Percentiles rank a stretch among this genome's conserved stretches.
phyloP scores from a whole-genome alignment of 2,329 filamentous ascomycete species.

The Xenoacremonium recifei region DNA sequence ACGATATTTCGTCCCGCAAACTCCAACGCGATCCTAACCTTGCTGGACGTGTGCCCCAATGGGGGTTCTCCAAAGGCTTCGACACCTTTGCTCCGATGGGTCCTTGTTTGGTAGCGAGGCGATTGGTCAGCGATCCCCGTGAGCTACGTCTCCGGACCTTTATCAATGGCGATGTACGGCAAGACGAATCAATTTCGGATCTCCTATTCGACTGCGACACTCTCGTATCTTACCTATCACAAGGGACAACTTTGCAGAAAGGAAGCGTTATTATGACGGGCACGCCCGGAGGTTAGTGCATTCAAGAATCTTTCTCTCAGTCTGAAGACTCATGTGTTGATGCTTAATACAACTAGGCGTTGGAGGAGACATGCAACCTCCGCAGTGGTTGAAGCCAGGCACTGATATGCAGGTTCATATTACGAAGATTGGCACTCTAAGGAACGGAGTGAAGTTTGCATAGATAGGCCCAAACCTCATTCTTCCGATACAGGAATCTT shows the following conservation, averaged over 20 bases:
- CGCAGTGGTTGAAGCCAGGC: slow-evolving; percentile 36
- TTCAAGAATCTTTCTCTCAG: background rate
- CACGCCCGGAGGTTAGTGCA: slow-evolving; percentile 38
- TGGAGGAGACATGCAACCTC: slow-evolving; percentile 42
- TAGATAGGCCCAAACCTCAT: too few species aligned
- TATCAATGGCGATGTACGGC: slow-evolving; percentile 47
- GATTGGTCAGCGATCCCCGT: slow-evolving; percentile 41
- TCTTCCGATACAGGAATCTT: too few species aligned
- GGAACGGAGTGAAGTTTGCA: slow-evolving; percentile 32
- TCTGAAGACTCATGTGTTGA: background rate
- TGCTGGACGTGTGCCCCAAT: slow-evolving; percentile 54
- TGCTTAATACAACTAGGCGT: slow-evolving; percentile 26
- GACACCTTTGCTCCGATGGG: slow-evolving; percentile 55
- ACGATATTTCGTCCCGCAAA: slow-evolving; percentile 54
- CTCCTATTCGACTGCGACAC: slow-evolving; percentile 44
- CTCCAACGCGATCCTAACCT: slow-evolving; percentile 47
- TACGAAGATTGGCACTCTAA: slow-evolving; percentile 38
- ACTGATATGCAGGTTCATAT: slow-evolving; percentile 40
- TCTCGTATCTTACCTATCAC: slow-evolving; percentile 35
- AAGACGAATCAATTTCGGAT: slow-evolving; percentile 39
- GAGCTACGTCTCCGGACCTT: slow-evolving; percentile 42
- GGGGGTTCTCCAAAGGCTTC: slow-evolving; percentile 57
- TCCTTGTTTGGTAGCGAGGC: slow-evolving; percentile 42
- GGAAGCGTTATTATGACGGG: slow-evolving; percentile 46
- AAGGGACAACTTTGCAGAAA: slow-evolving; percentile 41